Evolutionary conservation across 352 stramenopile species (phyloP).

Genomic region (Pythium phragmitis): DNA sequence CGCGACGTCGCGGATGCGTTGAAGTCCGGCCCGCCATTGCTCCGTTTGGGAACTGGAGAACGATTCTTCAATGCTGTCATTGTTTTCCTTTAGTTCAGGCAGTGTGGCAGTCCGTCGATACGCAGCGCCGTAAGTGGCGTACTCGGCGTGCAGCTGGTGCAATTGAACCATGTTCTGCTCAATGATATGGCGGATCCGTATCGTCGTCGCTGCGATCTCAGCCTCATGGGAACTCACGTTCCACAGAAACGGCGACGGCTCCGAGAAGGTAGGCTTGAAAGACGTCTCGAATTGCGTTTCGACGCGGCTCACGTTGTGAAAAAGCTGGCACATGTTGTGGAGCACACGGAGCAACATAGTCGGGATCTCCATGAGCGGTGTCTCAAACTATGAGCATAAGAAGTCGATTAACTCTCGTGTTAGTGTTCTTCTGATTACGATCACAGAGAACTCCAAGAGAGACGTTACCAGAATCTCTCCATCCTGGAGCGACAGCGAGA

Average conservation of each 20-base stretch:
- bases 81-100: not conserved
- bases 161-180: slow-evolving; percentile 50
- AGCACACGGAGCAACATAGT: slow-evolving; percentile 63
- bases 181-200: slow-evolving; percentile 62
- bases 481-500: slow-evolving; percentile 27
- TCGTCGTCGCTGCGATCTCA: slow-evolving; percentile 50
- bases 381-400: slow-evolving; percentile 36
- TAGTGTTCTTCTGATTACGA: not conserved
- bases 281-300: slow-evolving; percentile 58
- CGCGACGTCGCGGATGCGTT: slow-evolving; percentile 28
- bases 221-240: slow-evolving; percentile 65
- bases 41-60: slow-evolving; percentile 27
- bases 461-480: slow-evolving; percentile 24
- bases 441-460: not conserved
- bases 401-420: not conserved
- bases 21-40: slow-evolving; percentile 32
- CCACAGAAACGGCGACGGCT: slow-evolving; percentile 58
- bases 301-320: slow-evolving; percentile 65
- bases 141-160: slow-evolving; percentile 38
- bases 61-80: slow-evolving; percentile 13
- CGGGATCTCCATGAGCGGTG: slow-evolving; percentile 48
- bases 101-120: slow-evolving; percentile 36
- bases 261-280: slow-evolving; percentile 14
- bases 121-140: slow-evolving; percentile 34
- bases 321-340: slow-evolving; percentile 63